A percentile compares a stretch with the other conserved stretches of the same genome.
phyloP scores from a whole-genome alignment of 331 rosid genomes.

The Malus hybrid region DNA sequence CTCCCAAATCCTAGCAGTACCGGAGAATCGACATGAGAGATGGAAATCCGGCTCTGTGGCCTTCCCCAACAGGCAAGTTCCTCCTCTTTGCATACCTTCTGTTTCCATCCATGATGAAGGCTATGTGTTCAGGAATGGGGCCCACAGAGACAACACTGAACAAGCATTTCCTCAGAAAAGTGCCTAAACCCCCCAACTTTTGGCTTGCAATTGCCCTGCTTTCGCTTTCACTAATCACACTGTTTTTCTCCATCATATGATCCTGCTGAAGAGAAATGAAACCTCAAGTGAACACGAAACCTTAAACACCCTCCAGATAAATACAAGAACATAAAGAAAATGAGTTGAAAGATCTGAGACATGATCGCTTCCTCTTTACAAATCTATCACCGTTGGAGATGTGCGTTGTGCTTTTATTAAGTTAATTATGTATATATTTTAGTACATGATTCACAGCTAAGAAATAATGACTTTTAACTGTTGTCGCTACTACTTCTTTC shows the following conservation, averaged over 20 bases:
- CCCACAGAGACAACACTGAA: conserved; percentile 32
- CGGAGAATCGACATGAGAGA: conserved; percentile 34
- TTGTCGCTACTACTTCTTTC: too few species aligned
- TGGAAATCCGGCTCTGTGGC: conserved; percentile 35
- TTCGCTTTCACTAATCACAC: conserved; percentile 9
- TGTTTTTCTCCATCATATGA: conserved; percentile 34
- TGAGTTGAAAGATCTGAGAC: background rate
- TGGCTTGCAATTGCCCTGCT: background rate
- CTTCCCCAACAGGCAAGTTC: conserved; percentile 13
- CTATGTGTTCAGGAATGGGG: conserved; percentile 43
- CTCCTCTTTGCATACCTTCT: conserved; percentile 38
- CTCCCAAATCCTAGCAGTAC: conserved; percentile 49
- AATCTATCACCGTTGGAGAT: too few species aligned
- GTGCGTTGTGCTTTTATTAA: too few species aligned
- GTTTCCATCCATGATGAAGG: conserved; percentile 66
- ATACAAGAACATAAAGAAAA: background rate
- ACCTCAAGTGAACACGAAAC: background rate
- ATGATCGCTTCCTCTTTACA: background rate
- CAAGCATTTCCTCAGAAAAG: conserved; percentile 24
- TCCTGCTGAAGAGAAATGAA: background rate
- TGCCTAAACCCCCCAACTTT: conserved; percentile 16
- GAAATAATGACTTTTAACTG: too few species aligned
- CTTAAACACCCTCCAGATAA: background rate
- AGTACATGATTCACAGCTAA: too few species aligned
- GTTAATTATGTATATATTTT: too few species aligned